Conservation (phyloP, 2,329 filamentous ascomycete genomes). For the Sporothrix globosa region DNA sequence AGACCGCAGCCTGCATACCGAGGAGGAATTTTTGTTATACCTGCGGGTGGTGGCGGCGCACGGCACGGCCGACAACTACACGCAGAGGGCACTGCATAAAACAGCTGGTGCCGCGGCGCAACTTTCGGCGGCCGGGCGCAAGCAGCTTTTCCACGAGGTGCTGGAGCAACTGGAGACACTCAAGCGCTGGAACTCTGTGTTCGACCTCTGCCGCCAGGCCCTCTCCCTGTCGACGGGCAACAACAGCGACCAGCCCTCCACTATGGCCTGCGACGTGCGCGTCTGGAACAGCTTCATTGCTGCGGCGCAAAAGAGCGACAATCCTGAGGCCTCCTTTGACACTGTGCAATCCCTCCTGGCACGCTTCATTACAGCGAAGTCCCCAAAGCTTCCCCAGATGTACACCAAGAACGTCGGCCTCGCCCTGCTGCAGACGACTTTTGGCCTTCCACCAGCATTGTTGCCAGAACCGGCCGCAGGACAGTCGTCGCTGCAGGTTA, state of each 20-base stretch:
- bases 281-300: slow-evolving; percentile 44
- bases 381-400: slow-evolving; percentile 40
- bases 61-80: slow-evolving; percentile 48
- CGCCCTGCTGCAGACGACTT: slow-evolving; percentile 42
- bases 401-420: slow-evolving; percentile 45
- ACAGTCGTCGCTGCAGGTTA: slow-evolving; percentile 39
- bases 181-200: slow-evolving; percentile 50
- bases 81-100: slow-evolving; percentile 47
- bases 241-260: slow-evolving; percentile 46
- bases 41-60: slow-evolving; percentile 53
- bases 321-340: slow-evolving; percentile 40
- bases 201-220: slow-evolving; percentile 50
- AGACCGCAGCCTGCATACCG: slow-evolving; percentile 47
- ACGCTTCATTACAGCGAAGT: slow-evolving; percentile 39
- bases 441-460: slow-evolving; percentile 38
- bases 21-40: slow-evolving; percentile 56
- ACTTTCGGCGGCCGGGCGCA: slow-evolving; percentile 52
- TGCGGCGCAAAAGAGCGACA: slow-evolving; percentile 41
- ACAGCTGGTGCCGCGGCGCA: slow-evolving; percentile 50
- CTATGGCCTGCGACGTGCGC: slow-evolving; percentile 51
- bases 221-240: slow-evolving; percentile 47
- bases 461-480: slow-evolving; percentile 32
- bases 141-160: slow-evolving; percentile 52
- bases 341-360: slow-evolving; percentile 41
- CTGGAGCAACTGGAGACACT: slow-evolving; percentile 46